Evolutionary conservation across 805 yeast genomes (phyloP).

Genomic region (Blastobotrys mokoenaii): DNA sequence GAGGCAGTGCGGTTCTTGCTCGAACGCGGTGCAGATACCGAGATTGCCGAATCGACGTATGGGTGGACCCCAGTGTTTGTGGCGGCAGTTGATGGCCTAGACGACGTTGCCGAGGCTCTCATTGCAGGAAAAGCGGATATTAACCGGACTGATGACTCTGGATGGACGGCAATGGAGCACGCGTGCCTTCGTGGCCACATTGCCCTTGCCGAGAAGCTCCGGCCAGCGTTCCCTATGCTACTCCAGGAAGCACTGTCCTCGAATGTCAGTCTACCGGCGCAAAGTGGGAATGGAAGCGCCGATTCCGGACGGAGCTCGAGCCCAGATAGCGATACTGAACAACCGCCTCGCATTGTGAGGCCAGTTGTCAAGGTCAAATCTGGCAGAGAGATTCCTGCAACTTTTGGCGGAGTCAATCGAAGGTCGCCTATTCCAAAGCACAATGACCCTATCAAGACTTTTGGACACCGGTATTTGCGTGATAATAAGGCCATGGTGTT

Average conservation of each 20-base stretch:
- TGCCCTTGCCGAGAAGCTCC: conserved; percentile 52
- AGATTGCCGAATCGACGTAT: conserved; percentile 65
- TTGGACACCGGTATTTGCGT: conserved; percentile 72
- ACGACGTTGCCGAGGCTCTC: conserved; percentile 47
- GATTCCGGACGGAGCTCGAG: neutral
- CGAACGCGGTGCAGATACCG: conserved; percentile 57
- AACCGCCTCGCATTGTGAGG: neutral
- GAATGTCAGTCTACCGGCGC: neutral
- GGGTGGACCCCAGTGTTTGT: conserved; percentile 94
- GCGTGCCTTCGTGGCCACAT: conserved; percentile 87
- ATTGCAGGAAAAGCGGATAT: conserved; percentile 44
- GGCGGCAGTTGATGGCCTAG: conserved; percentile 80
- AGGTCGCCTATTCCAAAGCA: conserved; percentile 4
- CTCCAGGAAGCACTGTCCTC: conserved; percentile 1
- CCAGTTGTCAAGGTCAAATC: conserved; percentile 3
- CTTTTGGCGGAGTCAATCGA: neutral
- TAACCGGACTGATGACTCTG: conserved; percentile 64
- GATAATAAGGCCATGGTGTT: conserved; percentile 61
- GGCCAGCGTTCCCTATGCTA: conserved; percentile 15
- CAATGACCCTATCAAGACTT: conserved; percentile 59
- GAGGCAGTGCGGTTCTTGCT: conserved; percentile 50
- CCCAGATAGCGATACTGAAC: neutral
- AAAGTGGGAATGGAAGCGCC: neutral
- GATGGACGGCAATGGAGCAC: conserved; percentile 98
- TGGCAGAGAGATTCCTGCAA: conserved; percentile 3